A percentile compares a stretch with the other conserved stretches of the same genome.
These are phyloP conservation scores for Kazachstania martiniae DNA, from an alignment of 805 yeast species.

Conservation along the genomic window DNA sequence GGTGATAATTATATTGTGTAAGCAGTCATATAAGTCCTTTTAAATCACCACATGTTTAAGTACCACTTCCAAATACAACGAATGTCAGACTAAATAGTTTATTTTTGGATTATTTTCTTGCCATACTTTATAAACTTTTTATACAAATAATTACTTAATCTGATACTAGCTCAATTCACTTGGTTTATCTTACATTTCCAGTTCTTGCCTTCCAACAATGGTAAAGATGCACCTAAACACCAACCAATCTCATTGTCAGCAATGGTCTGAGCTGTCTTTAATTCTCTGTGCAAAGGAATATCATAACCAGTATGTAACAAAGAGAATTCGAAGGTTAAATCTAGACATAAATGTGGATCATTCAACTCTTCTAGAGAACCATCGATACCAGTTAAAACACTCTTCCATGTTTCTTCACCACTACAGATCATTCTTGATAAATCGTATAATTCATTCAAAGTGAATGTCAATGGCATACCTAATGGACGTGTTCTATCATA, in stretches of 20 bases:
- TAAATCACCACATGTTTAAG: too few species aligned
- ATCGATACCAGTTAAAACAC: constrained; percentile 51
- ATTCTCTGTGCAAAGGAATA: constrained; percentile 79
- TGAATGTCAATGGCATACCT: constrained; percentile 88
- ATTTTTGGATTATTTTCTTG: neutral
- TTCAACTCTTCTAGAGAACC: constrained; percentile 57
- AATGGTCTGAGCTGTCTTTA: constrained; percentile 85
- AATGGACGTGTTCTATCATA: constrained; percentile 90
- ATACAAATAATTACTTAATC: too few species aligned
- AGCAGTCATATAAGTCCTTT: too few species aligned
- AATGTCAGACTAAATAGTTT: too few species aligned
- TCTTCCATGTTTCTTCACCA: constrained; percentile 68
- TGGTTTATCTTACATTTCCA: constrained; percentile 49
- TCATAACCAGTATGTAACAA: constrained; percentile 94
- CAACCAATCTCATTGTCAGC: constrained; percentile 90
- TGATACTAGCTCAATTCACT: constrained; percentile 1
- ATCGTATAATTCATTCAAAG: constrained; percentile 72
- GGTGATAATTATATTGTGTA: too few species aligned
- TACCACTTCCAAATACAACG: too few species aligned
- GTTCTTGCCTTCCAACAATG: constrained; percentile 59
- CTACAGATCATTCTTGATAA: constrained; percentile 77
- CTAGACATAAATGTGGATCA: constrained; percentile 93
- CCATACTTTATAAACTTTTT: too few species aligned
- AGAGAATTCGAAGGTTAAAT: constrained; percentile 81
- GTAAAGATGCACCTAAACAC: constrained; percentile 97